Conservation (phyloP, 257 asterid genomes). For the Buddleja alternifolia region DNA sequence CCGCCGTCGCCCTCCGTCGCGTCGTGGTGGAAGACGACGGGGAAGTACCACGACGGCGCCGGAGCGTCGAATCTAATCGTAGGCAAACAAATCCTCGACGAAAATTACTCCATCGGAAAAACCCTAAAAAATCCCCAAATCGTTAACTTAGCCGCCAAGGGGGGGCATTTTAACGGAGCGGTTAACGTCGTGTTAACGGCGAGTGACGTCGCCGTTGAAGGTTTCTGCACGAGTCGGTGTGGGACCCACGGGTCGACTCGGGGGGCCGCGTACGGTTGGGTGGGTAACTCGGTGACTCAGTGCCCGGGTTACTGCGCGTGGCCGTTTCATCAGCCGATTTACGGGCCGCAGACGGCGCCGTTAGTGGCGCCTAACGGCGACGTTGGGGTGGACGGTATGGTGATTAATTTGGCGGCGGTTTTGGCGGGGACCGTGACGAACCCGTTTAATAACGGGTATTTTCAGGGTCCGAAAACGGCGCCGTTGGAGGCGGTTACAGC, state of each 20-base stretch:
- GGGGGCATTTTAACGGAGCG: slow-evolving; percentile 41
- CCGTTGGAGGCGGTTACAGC: slow-evolving; percentile 88
- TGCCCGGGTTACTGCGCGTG: slow-evolving; percentile 81
- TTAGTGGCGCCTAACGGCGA: slow-evolving; percentile 71
- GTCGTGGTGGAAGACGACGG: slow-evolving; percentile 49
- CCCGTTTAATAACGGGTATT: slow-evolving; percentile 70
- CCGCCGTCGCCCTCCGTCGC: slow-evolving; percentile 40
- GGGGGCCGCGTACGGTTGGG: slow-evolving; percentile 77
- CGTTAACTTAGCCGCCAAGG: slow-evolving; percentile 48
- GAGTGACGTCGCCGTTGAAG: slow-evolving; percentile 66
- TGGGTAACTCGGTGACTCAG: slow-evolving; percentile 72
- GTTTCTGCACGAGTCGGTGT: slow-evolving; percentile 72
- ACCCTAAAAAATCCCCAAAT: slow-evolving; percentile 40
- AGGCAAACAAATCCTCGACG: slow-evolving; percentile 53
- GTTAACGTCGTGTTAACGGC: slow-evolving; percentile 68
- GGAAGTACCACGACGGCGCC: slow-evolving; percentile 40
- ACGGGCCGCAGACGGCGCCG: slow-evolving; percentile 83
- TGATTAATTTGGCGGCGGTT: slow-evolving; percentile 69
- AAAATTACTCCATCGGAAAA: slow-evolving; percentile 47
- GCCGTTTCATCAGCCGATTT: slow-evolving; percentile 81
- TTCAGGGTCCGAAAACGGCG: slow-evolving; percentile 72
- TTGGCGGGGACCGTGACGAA: slow-evolving; percentile 81
- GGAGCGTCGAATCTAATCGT: slow-evolving; percentile 38
- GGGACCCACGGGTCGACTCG: slow-evolving; percentile 72
- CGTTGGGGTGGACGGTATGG: slow-evolving; percentile 79